Base-by-base conservation (phyloP, 1,139 yeast species). In the Petasospora fabianii region DNA sequence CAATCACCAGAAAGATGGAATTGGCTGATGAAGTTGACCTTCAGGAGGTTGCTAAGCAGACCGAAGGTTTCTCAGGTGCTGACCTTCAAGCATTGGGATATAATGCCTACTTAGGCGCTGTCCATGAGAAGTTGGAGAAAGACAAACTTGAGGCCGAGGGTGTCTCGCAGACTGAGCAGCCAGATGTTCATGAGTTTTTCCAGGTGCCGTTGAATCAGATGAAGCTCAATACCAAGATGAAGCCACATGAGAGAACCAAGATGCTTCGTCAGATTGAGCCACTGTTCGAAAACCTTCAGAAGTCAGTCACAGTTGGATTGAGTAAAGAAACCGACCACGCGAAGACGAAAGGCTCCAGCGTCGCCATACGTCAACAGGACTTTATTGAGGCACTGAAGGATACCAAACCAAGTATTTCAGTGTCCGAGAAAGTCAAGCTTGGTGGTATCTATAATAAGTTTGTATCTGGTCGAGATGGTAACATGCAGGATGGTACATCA, bases 1-100 rank as follows among this genome's bases (percentile, higher is more conserved):
- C 87, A 6, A 77, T 85, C 35, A 73, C 82, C 5, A 63, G 64
- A 19, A 75, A 77, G 43, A 78, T 81, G 76, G 68, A 68, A 30
- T 57, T 76, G 18, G 55, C 54, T 4, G 63, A 56, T 6, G 81
- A 71, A 36, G 83, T 83, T 11, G 64, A 75, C 33, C 62, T 88
- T 31, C 61, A 62, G 1, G 69, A 62, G 13, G 66, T 88, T 36
- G 92, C 96, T 0, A 53, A 57, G 14, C 52, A 60, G 8, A 80
- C 96, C 0, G 76, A 71, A 2, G 96, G 96, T 0, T 90, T 76
- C 54, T 84, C 96, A 27, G 97, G 97, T 11, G 98, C 98, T 1
- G 98, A 92, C 63, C 67, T 92, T 60, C 97, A 90, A 62, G 97
- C 97, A 0, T 66, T 92, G 36, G 82, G 90, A 31, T 90, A 88